Evolutionary conservation across 805 yeast genomes (phyloP).

Genomic region (Barnettozyma vustinii): DNA sequence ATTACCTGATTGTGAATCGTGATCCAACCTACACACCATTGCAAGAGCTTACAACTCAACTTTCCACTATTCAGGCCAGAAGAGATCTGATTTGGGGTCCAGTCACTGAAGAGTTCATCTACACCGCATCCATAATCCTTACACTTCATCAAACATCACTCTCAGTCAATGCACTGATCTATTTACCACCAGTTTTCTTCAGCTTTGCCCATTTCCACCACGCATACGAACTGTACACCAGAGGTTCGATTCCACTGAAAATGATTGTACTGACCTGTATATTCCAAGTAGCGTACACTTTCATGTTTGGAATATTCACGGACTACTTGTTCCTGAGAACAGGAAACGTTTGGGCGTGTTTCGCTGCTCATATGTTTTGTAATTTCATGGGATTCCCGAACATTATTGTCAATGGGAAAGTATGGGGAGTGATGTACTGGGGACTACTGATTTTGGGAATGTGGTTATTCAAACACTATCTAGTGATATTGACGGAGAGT

Average conservation of each 20-base stretch:
- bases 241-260: constrained; percentile 19
- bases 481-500: constrained; percentile 27
- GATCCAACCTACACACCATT: constrained; percentile 9
- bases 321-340: constrained; percentile 48
- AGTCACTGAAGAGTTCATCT: constrained; percentile 69
- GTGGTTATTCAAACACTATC: constrained; percentile 29
- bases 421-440: constrained; percentile 34
- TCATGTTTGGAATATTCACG: constrained; percentile 66
- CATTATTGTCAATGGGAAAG: constrained; percentile 16
- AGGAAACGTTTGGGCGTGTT: constrained; percentile 49
- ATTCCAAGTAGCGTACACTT: constrained; percentile 61
- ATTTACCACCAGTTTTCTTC: constrained; percentile 56
- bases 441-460: constrained; percentile 39
- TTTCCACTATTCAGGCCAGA: constrained; percentile 34
- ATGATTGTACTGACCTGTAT: constrained; percentile 33
- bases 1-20: constrained; percentile 26
- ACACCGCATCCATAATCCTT: constrained; percentile 42
- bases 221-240: constrained; percentile 42
- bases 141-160: constrained; percentile 25
- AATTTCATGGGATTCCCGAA: constrained; percentile 67
- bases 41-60: constrained; percentile 19
- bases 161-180: constrained; percentile 23
- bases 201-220: constrained; percentile 81
- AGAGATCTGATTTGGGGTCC: constrained; percentile 70
- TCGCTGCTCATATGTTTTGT: constrained; percentile 60